Base-by-base conservation (phyloP, 225 moss, liverwort and hornwort species). In the Thuidium tamariscinum region DNA sequence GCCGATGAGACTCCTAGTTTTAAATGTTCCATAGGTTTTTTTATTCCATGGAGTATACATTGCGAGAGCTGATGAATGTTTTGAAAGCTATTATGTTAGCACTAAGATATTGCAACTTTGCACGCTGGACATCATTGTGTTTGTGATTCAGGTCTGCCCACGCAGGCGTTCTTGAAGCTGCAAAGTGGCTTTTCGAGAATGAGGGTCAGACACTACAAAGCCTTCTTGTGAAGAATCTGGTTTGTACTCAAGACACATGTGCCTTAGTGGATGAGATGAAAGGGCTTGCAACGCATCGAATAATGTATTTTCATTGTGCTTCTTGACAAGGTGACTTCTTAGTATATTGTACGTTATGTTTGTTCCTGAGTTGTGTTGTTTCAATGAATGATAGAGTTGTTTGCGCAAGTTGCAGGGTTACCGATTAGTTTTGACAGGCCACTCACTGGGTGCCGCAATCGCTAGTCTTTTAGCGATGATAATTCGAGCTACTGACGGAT, bases 131-230 rank as follows among this genome's bases (percentile, higher is more conserved):
- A 79, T 71, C 42, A 61, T 41, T 83, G 63, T 72, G 82, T 68
- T 57, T 61, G 30, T 51, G 80, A 57, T 87, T 78, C 87, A 95
- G 95, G 67, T 81, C 85, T 83, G 95, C 92, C 63, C 95, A 95
- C 83, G 92, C 95, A 56, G 95, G 95, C 64, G 94, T 94, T 92
- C 87, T 96, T 56, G 88, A 73, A 89, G 93, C 95, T 88, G 94
- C 95, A 22, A 84, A 82, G 41, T 95, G 95, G 95, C 82, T 96
- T 79, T 88, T 89, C 49, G 92, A 95, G 26, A 91, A 78, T 85
- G 88, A 75, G 65, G 52, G 80, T 36, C 90, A 90, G 82, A 27
- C 66, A 56, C 77, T 96, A 34, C 92, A 90, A 84, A 83, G 84
- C 39, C 93, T 90, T 29, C 88, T 88, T 74, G 85, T 89, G 52